These are phyloP conservation scores for Penicillium sp. DNA, from an alignment of 2,329 filamentous ascomycete genomes.

Conservation along the genomic window DNA sequence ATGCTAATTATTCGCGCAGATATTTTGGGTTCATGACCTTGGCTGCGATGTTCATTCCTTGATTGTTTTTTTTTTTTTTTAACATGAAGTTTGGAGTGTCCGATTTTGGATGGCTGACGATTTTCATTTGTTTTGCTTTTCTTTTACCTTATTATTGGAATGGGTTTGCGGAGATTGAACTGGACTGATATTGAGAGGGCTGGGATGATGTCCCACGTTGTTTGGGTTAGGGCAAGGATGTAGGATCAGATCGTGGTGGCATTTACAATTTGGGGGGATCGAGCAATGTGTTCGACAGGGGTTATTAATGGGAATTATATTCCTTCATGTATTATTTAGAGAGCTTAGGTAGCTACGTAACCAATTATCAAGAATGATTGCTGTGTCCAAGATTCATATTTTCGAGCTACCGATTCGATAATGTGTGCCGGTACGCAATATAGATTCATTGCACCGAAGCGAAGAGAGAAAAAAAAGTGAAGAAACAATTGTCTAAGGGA, in stretches of 20 bases:
- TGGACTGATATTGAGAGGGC: no score
- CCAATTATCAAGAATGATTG: no score
- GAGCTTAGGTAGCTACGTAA: no score
- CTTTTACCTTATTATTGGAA: neutral
- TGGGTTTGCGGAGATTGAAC: no score
- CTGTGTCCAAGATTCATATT: no score
- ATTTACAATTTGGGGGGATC: no score
- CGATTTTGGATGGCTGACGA: constrained; percentile 16
- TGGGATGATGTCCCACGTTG: no score
- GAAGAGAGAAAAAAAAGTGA: constrained; percentile 1
- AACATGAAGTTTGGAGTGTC: neutral
- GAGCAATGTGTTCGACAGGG: neutral
- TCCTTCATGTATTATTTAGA: constrained; percentile 4
- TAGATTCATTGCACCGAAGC: constrained; percentile 7
- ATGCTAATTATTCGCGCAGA: constrained; percentile 20
- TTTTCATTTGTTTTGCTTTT: constrained; percentile 9
- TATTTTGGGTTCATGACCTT: constrained; percentile 44
- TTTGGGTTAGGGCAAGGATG: no score
- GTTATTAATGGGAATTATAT: neutral
- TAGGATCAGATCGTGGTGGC: no score
- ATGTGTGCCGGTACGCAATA: neutral
- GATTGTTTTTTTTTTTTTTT: neutral
- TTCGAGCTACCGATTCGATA: no score
- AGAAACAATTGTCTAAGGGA: constrained; percentile 4
- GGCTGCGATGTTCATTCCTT: constrained; percentile 41